Conservation (phyloP, 306 rosid genomes). For the Astragalus glycyphyllos region DNA sequence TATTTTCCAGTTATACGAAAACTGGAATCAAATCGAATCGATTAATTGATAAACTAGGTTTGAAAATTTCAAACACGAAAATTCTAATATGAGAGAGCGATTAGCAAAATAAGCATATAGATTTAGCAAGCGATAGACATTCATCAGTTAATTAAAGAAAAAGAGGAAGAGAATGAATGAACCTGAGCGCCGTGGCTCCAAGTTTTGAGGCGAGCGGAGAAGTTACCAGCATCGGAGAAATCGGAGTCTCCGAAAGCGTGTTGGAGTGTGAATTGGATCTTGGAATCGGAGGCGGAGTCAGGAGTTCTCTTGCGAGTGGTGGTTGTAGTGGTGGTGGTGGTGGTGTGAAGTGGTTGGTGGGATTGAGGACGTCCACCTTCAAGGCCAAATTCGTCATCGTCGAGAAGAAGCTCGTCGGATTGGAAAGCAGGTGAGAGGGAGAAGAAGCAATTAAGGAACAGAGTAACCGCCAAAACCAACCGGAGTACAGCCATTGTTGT, state of each 20-base stretch:
- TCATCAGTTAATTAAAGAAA: not conserved
- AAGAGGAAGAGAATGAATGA: not conserved
- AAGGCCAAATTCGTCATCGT: constrained; percentile 91
- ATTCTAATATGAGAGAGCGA: not conserved
- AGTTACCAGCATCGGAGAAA: constrained; percentile 77
- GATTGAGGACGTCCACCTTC: constrained; percentile 70
- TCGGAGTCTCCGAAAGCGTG: constrained; percentile 93
- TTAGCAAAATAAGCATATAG: not conserved
- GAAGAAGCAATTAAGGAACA: constrained; percentile 45
- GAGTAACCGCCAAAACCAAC: constrained; percentile 28
- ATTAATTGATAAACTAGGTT: not conserved
- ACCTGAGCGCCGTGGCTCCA: constrained; percentile 95
- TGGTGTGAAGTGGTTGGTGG: constrained; percentile 44
- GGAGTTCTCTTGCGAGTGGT: constrained; percentile 68
- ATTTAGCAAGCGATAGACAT: not conserved
- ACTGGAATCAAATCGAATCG: constrained; percentile 8
- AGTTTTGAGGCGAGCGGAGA: constrained; percentile 92
- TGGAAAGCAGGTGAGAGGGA: constrained; percentile 64
- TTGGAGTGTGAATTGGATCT: constrained; percentile 84
- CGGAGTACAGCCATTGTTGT: constrained; percentile 40
- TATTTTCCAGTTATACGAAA: not conserved
- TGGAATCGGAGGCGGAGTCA: constrained; percentile 80
- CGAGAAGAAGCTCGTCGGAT: constrained; percentile 90
- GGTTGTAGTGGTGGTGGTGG: constrained; percentile 46
- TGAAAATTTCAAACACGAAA: not conserved